Base-by-base conservation (phyloP, 495 filamentous ascomycete species). In the Daldinia caldariorum region DNA sequence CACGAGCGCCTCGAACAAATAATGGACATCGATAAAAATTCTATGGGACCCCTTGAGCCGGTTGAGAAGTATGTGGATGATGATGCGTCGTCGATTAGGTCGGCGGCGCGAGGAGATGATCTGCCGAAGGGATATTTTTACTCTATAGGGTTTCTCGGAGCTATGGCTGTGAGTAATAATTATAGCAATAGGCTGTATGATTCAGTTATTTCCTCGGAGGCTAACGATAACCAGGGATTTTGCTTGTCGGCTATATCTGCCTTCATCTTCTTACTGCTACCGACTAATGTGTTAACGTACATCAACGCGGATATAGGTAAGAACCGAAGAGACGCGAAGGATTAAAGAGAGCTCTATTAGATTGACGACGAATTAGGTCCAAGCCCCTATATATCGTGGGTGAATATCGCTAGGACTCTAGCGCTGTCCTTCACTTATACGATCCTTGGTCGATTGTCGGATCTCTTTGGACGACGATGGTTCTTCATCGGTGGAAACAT, bases 381-480 rank as follows among this genome's bases (percentile, higher is more conserved):
- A 2, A 74, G 72, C 58, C 78, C 79, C 4, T 79, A 77, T 64
- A 77, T 78, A 58, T 70, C 62, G 35, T 77, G 78, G 78, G 77
- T 82, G 1, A 73, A 80, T 16, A 77, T 76, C 16, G 75, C 76
- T 7, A 79, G 72, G 34, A 81, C 74, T 26, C 72, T 81, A 35
- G 62, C 74, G 34, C 61, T 77, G 12, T 77, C 77, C 32, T 70
- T 75, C 32, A 76, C 72, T 22, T 73, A 79, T 37, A 72, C 73
- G 32, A 70, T 76, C 34, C 79, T 86, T 12, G 85, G 85, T 13
- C 81, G 83, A 39, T 67, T 87, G 6, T 78, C 79, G 2, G 84
- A 88, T 73, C 83, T 87, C 41, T 87, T 88, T 56, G 85, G 86
- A 41, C 80, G 85, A 43, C 78, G 83, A 63, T 86, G 79, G 72